Conservation (phyloP, 2,329 filamentous ascomycete species). For the Alternaria arbusti region DNA sequence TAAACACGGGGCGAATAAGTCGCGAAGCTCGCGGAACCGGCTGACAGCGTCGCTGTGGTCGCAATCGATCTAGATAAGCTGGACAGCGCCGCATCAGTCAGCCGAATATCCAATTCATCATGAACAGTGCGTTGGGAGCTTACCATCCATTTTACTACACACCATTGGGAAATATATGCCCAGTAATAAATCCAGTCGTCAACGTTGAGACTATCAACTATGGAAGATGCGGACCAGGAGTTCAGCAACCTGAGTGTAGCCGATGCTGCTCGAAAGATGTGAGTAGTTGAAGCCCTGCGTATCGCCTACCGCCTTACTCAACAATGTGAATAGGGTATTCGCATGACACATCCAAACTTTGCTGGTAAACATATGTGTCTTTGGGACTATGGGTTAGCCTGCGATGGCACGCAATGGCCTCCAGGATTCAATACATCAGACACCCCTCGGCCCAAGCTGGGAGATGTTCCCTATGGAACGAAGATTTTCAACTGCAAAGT, state of each 20-base stretch:
- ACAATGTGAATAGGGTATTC: not conserved
- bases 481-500: slow-evolving; percentile 28
- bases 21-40: not conserved
- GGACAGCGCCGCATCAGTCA: not conserved
- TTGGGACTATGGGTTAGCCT: slow-evolving; percentile 1
- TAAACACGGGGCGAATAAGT: not conserved
- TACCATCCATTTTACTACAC: slow-evolving; percentile 1
- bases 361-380: not conserved
- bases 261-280: not conserved
- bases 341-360: not conserved
- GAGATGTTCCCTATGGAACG: not conserved
- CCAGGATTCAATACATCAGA: not conserved
- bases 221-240: slow-evolving; percentile 1
- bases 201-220: not conserved
- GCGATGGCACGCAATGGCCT: not conserved
- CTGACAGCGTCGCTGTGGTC: not conserved
- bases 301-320: not conserved
- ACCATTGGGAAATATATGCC: not conserved
- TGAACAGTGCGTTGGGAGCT: not conserved
- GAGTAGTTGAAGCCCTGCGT: not conserved
- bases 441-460: not conserved
- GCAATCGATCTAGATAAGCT: not conserved
- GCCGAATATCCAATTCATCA: not conserved
- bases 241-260: not conserved
- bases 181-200: not conserved